phyloP scores from a whole-genome alignment of 2,329 filamentous ascomycete species.

The Colletotrichum sp. region DNA sequence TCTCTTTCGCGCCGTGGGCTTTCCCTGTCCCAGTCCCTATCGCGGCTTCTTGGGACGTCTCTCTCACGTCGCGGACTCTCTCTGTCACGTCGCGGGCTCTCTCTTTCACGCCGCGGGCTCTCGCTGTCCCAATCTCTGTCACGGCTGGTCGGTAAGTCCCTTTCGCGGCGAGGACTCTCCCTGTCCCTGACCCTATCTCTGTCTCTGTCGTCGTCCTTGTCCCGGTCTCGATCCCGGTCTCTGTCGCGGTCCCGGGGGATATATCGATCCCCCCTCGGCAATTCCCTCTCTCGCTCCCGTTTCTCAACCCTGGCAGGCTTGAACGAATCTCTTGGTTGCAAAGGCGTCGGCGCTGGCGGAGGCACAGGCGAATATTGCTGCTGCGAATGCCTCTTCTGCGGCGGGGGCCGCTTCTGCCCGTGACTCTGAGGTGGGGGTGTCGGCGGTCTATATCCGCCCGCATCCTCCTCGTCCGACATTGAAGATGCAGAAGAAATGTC shows the following conservation, averaged over 20 bases:
- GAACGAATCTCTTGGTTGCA: neutral
- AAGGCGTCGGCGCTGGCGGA: neutral
- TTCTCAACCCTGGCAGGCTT: neutral
- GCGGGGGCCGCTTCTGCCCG: neutral
- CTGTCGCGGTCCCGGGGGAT: conserved; percentile 1
- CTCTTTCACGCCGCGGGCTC: neutral
- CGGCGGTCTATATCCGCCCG: conserved; percentile 11
- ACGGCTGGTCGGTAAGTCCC: neutral
- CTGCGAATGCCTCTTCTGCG: neutral
- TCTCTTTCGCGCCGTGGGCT: neutral
- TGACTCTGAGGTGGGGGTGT: conserved; percentile 8
- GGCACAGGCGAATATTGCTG: neutral
- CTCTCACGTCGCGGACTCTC: neutral
- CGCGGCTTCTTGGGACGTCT: neutral
- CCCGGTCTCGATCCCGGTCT: conserved; percentile 2
- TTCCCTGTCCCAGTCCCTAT: neutral
- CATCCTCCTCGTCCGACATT: conserved; percentile 13
- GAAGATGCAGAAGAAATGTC: conserved; percentile 1
- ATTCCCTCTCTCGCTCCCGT: conserved; percentile 4
- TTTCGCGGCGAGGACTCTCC: neutral
- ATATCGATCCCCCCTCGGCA: neutral
- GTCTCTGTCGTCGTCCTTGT: conserved; percentile 13
- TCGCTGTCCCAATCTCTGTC: conserved; percentile 3
- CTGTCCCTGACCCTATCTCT: conserved; percentile 12
- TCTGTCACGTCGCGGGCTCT: neutral